phyloP scores from a whole-genome alignment of 2,329 filamentous ascomycete species.

The Hypoxylon sp. region DNA sequence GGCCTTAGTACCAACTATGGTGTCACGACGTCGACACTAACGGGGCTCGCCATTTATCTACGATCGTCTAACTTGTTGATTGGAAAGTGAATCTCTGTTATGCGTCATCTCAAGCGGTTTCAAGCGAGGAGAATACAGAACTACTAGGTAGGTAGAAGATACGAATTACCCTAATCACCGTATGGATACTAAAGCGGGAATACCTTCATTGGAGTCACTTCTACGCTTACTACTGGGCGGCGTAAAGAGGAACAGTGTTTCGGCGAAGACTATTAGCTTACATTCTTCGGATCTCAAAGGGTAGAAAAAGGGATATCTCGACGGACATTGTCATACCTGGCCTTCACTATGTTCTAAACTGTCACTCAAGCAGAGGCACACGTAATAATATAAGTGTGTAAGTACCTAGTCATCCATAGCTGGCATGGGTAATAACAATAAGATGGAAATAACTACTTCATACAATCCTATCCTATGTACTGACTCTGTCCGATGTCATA shows the following conservation, averaged over 20 bases:
- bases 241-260: not conserved
- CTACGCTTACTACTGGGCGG: not conserved
- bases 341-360: too few relatives aligned
- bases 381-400: too few relatives aligned
- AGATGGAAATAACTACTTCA: too few relatives aligned
- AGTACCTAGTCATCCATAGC: too few relatives aligned
- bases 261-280: not conserved
- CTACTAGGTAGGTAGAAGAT: not conserved
- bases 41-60: not conserved
- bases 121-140: not conserved
- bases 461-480: too few relatives aligned
- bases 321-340: too few relatives aligned
- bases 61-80: not conserved
- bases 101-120: not conserved
- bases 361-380: too few relatives aligned
- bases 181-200: not conserved
- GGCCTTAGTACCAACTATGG: not conserved
- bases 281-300: not conserved
- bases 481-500: too few relatives aligned
- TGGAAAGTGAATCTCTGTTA: not conserved
- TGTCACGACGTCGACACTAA: not conserved
- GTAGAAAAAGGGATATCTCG: too few relatives aligned
- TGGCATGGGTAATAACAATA: too few relatives aligned
- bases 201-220: not conserved
- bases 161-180: not conserved